Evolutionary conservation across 2,329 filamentous ascomycete species (phyloP).

Genomic region (Stachybotrys chlorohalonatus): DNA sequence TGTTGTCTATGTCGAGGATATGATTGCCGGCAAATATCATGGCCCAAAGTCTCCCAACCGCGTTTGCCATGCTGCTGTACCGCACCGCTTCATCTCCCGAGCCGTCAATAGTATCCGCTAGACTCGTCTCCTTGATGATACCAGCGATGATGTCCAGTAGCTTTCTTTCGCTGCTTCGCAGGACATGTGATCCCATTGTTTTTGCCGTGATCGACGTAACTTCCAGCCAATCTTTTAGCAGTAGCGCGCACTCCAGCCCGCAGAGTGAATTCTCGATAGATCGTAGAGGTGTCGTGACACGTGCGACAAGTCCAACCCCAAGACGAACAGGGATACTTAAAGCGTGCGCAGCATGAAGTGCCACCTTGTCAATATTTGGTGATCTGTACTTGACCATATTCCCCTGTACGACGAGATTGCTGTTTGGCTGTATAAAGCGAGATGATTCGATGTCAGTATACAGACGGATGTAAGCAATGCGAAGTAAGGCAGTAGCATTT

Average conservation of each 20-base stretch:
- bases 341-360: conserved; percentile 2
- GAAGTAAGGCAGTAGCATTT: conserved; percentile 32
- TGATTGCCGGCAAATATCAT: neutral
- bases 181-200: neutral
- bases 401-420: neutral
- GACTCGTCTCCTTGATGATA: neutral
- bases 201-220: neutral
- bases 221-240: neutral
- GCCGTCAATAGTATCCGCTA: neutral
- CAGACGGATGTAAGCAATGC: conserved; percentile 18
- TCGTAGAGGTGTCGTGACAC: neutral
- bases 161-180: neutral
- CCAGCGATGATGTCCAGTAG: neutral
- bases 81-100: neutral
- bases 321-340: neutral
- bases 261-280: neutral
- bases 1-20: neutral
- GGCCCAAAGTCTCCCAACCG: neutral
- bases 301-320: neutral
- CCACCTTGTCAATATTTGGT: conserved; percentile 6
- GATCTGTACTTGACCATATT: conserved; percentile 1
- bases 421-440: conserved; percentile 1
- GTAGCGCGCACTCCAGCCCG: neutral
- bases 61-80: neutral
- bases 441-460: conserved; percentile 4